Base-by-base conservation (phyloP, 2,329 filamentous ascomycete genomes). In the Aspergillus sp. region DNA sequence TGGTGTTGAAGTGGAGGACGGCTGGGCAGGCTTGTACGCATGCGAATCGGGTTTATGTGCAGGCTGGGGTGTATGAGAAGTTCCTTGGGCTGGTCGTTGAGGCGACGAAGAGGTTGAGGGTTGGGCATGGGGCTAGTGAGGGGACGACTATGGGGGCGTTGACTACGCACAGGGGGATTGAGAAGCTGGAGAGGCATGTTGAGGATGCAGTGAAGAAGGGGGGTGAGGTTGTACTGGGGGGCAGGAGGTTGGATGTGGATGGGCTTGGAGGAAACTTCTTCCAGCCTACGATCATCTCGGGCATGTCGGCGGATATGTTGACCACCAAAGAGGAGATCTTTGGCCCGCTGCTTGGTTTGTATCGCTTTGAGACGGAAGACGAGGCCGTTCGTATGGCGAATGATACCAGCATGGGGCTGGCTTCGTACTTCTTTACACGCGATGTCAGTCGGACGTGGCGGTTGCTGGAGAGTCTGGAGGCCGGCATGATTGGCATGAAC, bases 331-430 rank as follows among this genome's bases (percentile, higher is more conserved):
- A 90, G 64, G 87, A 89, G 71, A 84, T 82, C 0, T 89, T 90
- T 63, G 85, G 83, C 0, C 86, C 87, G 0, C 79, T 89, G 17
- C 77, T 82, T 17, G 85, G 84, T 0, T 70, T 90, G 44, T 86
- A 86, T 64, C 79, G 79, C 50, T 89, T 90, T 59, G 82, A 87
- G 12, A 84, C 79, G 0, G 87, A 89, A 62, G 84, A 87, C 1
- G 84, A 89, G 65, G 86, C 52, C 1, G 17, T 59, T 5, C 8
- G 12, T 12, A 11, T 52, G 33, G 58, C 58, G 2, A 62, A 61
- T 23, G 6, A 25, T n/a, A 51, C 45, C n/a, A 35, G 52, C 14
- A 41, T 59, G 14, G 60, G 57, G n/a, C 51, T 59, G 17, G 57
- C 46, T 0, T 15, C 39, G 14, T 62, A 53, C 25, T 23, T 62